A percentile compares a stretch with the other conserved stretches of the same genome.
phyloP scores from a whole-genome alignment of 2,329 filamentous ascomycete genomes.

The Aspergillus sclerotialis region DNA sequence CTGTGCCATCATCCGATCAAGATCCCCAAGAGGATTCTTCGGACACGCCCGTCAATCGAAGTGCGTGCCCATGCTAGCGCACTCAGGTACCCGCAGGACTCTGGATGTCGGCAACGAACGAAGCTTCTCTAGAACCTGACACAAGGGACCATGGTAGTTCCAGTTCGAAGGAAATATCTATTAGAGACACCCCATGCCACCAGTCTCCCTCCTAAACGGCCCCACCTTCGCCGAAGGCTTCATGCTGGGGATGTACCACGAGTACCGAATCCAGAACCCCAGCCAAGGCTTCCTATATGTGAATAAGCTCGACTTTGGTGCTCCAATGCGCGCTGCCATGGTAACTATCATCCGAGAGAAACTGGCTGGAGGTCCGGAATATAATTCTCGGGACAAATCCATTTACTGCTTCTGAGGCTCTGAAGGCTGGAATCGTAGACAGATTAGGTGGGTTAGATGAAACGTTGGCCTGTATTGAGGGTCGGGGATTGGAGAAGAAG shows the following conservation, averaged over 20 bases:
- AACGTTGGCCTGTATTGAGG: conserved; percentile 52
- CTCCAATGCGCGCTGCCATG: conserved; percentile 69
- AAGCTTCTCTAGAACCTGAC: no score
- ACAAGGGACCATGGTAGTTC: no score
- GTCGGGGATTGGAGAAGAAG: conserved; percentile 55
- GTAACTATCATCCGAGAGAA: conserved; percentile 67
- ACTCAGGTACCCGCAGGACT: no score
- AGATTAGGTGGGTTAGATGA: conserved; percentile 60
- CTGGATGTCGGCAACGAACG: no score
- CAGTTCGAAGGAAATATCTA: no score
- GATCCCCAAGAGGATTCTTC: no score
- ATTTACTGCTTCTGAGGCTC: conserved; percentile 56
- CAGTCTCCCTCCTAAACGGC: conserved; percentile 69
- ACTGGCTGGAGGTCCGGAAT: conserved; percentile 51
- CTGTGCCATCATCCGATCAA: no score
- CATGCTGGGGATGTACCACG: conserved; percentile 74
- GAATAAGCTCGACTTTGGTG: conserved; percentile 75
- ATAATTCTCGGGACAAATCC: conserved; percentile 68
- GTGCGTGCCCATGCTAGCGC: no score
- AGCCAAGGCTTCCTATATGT: conserved; percentile 66
- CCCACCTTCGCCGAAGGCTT: conserved; percentile 77
- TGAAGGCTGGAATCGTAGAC: conserved; percentile 63
- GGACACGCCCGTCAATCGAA: no score
- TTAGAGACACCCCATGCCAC: conserved; percentile 67
- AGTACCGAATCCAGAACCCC: conserved; percentile 72